Evolutionary conservation across 2,329 filamentous ascomycete species (phyloP), one percentile per base, ranked within the genome.

Genomic region (Mariannaea sp.): DNA sequence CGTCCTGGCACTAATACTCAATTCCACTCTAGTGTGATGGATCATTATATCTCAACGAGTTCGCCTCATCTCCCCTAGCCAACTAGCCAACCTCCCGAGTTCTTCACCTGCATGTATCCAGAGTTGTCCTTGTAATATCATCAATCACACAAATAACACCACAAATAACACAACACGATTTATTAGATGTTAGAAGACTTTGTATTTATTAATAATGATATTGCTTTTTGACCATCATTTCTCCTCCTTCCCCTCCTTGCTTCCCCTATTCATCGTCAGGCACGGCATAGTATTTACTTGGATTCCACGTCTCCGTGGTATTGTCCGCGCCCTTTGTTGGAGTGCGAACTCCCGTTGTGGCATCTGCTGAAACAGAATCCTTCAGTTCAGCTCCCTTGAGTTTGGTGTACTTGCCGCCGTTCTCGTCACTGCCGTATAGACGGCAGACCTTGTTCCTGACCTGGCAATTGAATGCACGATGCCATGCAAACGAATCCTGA

Each of bases 401-500:
- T 10, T 6, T 32, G 13, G 29, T 32, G 10, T 52, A 38, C 19
- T 33, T 35, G 5, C 16, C 32, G 10, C 26, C 17, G 7, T n/a
- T 24, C 22, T 16, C 17, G 7, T 41, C 29, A 9, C 22, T 22
- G 12, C 50, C 53, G 27, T 51, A 63, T 14, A 57, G 13, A 7
- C 48, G 53, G 38, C 56, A 61, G 26, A 55, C 35, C 9, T 39
- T 38, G 29, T 47, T 16, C 19, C 36, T 53, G 36, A 29, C 44
- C 49, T 51, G 45, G 36, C 58, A 62, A 13, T 53, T 35, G 35
- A 59, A 62, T 8, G 58, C 50, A n/a, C 56, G 29, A 10, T 54
- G 50, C 60, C 58, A 62, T 7, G 42, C 49, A 17, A 35, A 24
- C 4, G 50, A 55, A 35, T 59, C 54, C 33, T 12, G 43, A 22